Evolutionary conservation across 2,329 filamentous ascomycete genomes (phyloP).

Genomic region (Botrytis paeoniae): DNA sequence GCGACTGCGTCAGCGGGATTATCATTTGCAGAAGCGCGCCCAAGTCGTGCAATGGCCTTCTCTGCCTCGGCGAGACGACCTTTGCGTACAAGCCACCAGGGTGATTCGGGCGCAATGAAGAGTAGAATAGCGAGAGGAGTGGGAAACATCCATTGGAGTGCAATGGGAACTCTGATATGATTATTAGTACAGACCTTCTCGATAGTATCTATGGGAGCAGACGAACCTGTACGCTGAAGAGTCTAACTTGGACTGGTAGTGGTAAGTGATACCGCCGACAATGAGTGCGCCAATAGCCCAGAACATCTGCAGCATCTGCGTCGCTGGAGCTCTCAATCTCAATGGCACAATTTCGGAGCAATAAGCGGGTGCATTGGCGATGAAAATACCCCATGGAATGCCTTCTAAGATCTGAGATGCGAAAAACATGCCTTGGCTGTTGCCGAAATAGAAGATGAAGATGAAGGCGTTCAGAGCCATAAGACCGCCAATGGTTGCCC

Average conservation of each 20-base stretch:
- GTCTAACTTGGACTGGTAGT: not conserved
- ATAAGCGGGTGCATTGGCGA: not conserved
- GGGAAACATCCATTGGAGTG: not conserved
- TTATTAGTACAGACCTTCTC: not conserved
- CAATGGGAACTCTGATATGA: not conserved
- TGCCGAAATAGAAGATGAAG: not conserved
- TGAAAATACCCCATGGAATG: not conserved
- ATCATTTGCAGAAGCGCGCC: not conserved
- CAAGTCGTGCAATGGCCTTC: not conserved
- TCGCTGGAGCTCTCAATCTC: not conserved
- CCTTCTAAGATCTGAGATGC: not conserved
- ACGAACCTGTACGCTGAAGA: not conserved
- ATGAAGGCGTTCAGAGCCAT: not conserved
- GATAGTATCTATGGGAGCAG: not conserved
- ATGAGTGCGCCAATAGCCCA: not conserved
- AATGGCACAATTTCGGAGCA: not conserved
- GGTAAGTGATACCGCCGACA: not conserved
- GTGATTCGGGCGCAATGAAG: not conserved
- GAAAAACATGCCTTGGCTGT: not conserved
- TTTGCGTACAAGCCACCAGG: not conserved
- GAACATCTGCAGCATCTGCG: not conserved
- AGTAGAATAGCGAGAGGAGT: not conserved
- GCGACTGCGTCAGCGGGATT: not conserved
- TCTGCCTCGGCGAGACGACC: not conserved
- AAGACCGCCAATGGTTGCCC: not conserved